These are phyloP conservation scores for Leavenworthia alabamica DNA, from an alignment of 345 rosid genomes.

Conservation along the genomic window DNA sequence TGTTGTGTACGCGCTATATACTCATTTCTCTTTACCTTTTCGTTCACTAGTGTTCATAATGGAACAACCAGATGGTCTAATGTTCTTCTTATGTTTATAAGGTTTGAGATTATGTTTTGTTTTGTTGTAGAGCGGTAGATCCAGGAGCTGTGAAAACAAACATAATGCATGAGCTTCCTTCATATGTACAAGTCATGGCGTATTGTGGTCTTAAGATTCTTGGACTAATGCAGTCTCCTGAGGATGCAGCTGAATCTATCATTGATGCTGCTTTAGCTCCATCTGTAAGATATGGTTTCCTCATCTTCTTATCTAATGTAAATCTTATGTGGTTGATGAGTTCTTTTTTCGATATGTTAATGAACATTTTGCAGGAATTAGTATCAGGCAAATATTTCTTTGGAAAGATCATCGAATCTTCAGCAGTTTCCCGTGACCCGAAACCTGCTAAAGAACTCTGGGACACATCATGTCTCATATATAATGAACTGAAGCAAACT, in stretches of 20 bases:
- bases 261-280: conserved; percentile 84
- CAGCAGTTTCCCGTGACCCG: conserved; percentile 40
- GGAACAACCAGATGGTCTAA: no score
- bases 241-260: conserved; percentile 51
- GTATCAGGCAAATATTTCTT: conserved; percentile 66
- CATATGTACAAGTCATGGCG: conserved; percentile 41
- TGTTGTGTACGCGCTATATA: conserved; percentile 51
- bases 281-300: conserved; percentile 42
- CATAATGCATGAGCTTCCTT: conserved; percentile 87
- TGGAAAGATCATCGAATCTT: conserved; percentile 57
- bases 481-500: no score
- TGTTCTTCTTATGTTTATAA: no score
- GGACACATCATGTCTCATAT: conserved; percentile 47
- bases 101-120: no score
- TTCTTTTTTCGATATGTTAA: not conserved
- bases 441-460: conserved; percentile 60
- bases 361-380: conserved; percentile 43
- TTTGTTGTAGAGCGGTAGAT: conserved; percentile 61
- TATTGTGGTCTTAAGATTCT: conserved; percentile 39
- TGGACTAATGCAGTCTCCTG: conserved; percentile 57
- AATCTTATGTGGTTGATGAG: conserved; percentile 9
- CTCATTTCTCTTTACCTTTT: not conserved
- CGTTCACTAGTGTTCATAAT: not conserved
- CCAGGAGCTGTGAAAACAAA: conserved; percentile 81
- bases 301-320: not conserved